Base-by-base conservation (phyloP, 164 flowering plant species). In the Magnolia officinalis region DNA sequence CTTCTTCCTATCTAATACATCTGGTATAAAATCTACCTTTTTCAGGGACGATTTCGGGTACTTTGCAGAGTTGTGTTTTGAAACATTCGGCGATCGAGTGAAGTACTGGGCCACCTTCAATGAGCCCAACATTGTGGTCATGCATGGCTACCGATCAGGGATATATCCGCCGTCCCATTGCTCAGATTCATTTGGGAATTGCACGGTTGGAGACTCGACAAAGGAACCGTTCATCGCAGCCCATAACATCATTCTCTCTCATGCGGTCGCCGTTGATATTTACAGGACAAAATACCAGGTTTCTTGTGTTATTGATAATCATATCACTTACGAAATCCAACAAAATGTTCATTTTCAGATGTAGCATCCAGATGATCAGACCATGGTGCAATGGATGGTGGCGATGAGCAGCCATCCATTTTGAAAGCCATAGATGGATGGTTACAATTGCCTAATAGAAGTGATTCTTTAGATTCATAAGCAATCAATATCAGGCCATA, bases 31-130 rank as follows among this genome's bases (percentile, higher is more conserved):
- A 55, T 55, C 16, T 16, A 55, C 13, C 45, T 11, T n/a, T 65
- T 64, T 10, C 63, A 75, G 77, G 77, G 9, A 26, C 37, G 78
- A 76, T 69, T 76, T 76, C 8, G 73, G 66, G 8, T 63, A 70
- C 66, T 76, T 16, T 6, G 69, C 78, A 14, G 78, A 76, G 19
- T 37, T 76, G 65, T 76, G 78, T 37, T 76, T 76, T 31, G 59
- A 13, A 64, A 55, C 52, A 14, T 76, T 76, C 37, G 78, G 78
- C 4, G 68, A 76, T 9, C 58, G 78, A 70, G 73, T 76, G 0
- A 76, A 76, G 67, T 59, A 76, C 74, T 76, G 78, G 78, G 50
- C 50, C 68, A 76, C 78, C 37, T 31, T 76, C 68, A 76, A 76
- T 61, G 78, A 76, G 49, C 78, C 78, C n/a, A 76, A 69, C 37